These are phyloP conservation scores for Alternaria sp. DNA, from an alignment of 2,329 filamentous ascomycete genomes.

Conservation along the genomic window DNA sequence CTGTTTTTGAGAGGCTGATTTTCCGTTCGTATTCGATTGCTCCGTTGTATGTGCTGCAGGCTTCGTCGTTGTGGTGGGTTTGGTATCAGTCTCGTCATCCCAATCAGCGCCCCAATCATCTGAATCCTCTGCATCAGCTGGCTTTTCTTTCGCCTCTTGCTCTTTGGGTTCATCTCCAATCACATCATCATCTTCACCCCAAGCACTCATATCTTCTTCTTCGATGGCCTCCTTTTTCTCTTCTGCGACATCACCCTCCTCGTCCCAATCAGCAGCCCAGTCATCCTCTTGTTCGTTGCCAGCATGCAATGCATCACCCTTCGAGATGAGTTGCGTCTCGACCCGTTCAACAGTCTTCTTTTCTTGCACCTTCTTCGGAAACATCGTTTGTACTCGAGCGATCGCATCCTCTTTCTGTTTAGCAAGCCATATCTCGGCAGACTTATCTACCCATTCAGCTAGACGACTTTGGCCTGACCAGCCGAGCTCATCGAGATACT, in stretches of 20 bases:
- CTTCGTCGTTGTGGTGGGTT: conserved; percentile 16
- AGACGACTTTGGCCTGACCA: conserved; percentile 70
- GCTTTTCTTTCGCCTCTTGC: conserved; percentile 45
- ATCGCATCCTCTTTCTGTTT: conserved; percentile 82
- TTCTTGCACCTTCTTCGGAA: conserved; percentile 70
- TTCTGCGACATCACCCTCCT: conserved; percentile 52
- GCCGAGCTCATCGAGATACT: conserved; percentile 64
- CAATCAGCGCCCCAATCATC: conserved; percentile 79
- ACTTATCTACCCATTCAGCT: conserved; percentile 78
- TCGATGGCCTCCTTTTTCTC: conserved; percentile 39
- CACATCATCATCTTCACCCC: conserved; percentile 52
- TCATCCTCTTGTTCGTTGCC: conserved; percentile 61
- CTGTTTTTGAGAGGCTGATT: conserved; percentile 32
- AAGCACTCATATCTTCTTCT: conserved; percentile 58
- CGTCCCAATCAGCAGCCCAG: conserved; percentile 83
- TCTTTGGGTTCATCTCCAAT: conserved; percentile 22
- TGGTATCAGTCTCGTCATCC: conserved; percentile 67
- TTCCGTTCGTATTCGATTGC: conserved; percentile 42
- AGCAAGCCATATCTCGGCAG: conserved; percentile 82
- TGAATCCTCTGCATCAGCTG: conserved; percentile 47
- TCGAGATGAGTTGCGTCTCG: conserved; percentile 80
- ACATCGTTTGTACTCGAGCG: conserved; percentile 72
- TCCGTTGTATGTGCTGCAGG: conserved; percentile 23
- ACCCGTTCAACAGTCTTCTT: conserved; percentile 78
- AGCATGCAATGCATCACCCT: conserved; percentile 69